Evolutionary conservation across 768 basidiomycete genomes (phyloP).

Genomic region (Phaffia australis): DNA sequence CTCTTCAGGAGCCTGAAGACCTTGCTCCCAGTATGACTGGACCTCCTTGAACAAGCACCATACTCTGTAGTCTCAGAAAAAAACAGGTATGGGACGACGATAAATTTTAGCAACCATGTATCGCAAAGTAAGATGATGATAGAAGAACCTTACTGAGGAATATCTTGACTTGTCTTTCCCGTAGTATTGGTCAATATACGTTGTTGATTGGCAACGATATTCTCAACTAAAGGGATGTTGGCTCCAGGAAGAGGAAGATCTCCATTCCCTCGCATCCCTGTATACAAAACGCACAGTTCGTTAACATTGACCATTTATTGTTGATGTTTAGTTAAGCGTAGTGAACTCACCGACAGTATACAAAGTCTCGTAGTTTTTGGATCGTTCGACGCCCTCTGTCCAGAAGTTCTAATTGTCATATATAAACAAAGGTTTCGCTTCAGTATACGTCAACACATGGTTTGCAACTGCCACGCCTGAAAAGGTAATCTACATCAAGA

Average conservation of each 20-base stretch:
- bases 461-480: background rate
- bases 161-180: slow-evolving; percentile 36
- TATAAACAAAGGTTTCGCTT: no score
- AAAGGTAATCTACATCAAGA: slow-evolving; percentile 40
- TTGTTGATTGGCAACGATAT: slow-evolving; percentile 52
- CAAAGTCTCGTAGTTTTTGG: slow-evolving; percentile 52
- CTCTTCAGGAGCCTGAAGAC: slow-evolving; percentile 54
- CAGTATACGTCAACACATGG: background rate
- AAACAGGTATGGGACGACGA: background rate
- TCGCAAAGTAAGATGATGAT: slow-evolving; percentile 36
- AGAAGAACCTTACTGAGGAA: slow-evolving; percentile 58
- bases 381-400: slow-evolving; percentile 51
- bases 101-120: background rate
- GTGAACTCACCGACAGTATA: slow-evolving; percentile 56
- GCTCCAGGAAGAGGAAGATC: slow-evolving; percentile 31
- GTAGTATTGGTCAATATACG: slow-evolving; percentile 48
- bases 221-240: slow-evolving; percentile 30
- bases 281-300: no score
- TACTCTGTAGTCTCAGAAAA: no score
- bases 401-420: slow-evolving; percentile 45
- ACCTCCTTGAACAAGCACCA: slow-evolving; percentile 48
- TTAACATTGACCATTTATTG: background rate
- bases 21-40: slow-evolving; percentile 53
- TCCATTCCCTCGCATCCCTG: slow-evolving; percentile 16
- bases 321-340: slow-evolving; percentile 38